Conservation (phyloP, 1,284 basidiomycete genomes). For the Microbotryum violaceum region DNA sequence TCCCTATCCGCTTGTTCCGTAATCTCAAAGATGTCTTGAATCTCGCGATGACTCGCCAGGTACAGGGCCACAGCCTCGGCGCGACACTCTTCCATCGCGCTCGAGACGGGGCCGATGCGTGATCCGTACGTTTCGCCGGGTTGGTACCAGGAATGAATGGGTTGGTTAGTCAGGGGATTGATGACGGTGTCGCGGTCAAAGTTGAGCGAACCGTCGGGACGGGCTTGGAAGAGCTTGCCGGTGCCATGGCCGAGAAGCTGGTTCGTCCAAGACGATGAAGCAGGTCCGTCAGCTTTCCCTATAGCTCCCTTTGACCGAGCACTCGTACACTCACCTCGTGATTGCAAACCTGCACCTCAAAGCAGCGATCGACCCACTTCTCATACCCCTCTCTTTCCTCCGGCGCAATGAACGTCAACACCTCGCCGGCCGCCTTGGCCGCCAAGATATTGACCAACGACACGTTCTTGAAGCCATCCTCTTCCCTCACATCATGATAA, state of each 20-base stretch:
- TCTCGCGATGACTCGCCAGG: slow-evolving; percentile 60
- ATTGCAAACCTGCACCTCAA: slow-evolving; percentile 77
- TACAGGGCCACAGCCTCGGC: slow-evolving; percentile 73
- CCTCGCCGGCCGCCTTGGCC: slow-evolving; percentile 72
- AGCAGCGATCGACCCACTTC: slow-evolving; percentile 63
- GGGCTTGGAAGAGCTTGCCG: slow-evolving; percentile 70
- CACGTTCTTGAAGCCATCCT: slow-evolving; percentile 60
- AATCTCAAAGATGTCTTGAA: slow-evolving; percentile 72
- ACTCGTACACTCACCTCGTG: slow-evolving; percentile 56
- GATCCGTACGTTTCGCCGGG: slow-evolving; percentile 51
- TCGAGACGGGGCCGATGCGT: slow-evolving; percentile 71
- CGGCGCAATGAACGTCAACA: slow-evolving; percentile 69
- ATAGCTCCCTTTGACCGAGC: slow-evolving; percentile 40
- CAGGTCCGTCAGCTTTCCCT: too few species aligned
- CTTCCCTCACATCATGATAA: slow-evolving; percentile 60
- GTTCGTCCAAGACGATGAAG: background rate
- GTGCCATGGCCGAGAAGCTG: slow-evolving; percentile 41
- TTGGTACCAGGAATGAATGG: slow-evolving; percentile 73
- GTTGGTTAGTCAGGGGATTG: slow-evolving; percentile 74
- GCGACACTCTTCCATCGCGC: slow-evolving; percentile 78
- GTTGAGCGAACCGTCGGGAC: slow-evolving; percentile 63
- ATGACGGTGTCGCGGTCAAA: slow-evolving; percentile 65
- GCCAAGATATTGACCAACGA: slow-evolving; percentile 60
- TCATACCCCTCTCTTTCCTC: slow-evolving; percentile 62
- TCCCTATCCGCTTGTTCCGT: slow-evolving; percentile 58